Percentiles rank a stretch among this genome's conserved stretches.
These are phyloP conservation scores for Anisodus tanguticus DNA, from an alignment of 257 asterid genomes.

Conservation along the genomic window DNA sequence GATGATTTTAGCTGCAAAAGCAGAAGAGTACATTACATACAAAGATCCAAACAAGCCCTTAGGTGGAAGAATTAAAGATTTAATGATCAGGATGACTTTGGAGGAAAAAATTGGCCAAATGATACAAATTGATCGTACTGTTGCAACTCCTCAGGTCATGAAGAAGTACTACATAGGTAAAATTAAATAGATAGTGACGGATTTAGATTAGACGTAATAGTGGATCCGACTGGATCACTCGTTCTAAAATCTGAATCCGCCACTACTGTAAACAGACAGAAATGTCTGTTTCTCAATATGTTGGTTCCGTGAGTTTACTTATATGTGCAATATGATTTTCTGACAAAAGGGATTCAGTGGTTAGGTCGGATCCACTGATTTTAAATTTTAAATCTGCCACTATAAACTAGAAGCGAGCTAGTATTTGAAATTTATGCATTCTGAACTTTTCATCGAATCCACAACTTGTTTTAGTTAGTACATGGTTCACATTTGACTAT, in stretches of 20 bases:
- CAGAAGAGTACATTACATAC: constrained; percentile 29
- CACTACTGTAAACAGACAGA: not conserved
- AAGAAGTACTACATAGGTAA: constrained; percentile 39
- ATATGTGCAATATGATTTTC: not conserved
- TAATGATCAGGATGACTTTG: constrained; percentile 37
- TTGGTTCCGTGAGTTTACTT: fast-evolving
- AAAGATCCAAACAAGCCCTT: constrained; percentile 37
- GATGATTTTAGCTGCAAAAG: constrained; percentile 16
- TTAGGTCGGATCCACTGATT: not conserved
- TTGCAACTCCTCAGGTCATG: constrained; percentile 33
- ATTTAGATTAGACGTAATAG: not conserved
- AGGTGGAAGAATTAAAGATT: constrained; percentile 35
- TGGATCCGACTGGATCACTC: not conserved
- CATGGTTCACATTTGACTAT: too few species aligned
- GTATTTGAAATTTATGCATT: too few species aligned
- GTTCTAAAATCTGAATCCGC: not conserved
- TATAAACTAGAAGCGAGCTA: too few species aligned
- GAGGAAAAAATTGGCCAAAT: constrained; percentile 44
- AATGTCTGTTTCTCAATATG: not conserved
- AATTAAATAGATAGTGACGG: not conserved
- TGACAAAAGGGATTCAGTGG: fast-evolving
- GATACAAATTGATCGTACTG: constrained; percentile 39
- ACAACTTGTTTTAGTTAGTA: too few species aligned
- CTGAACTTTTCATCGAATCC: too few species aligned
- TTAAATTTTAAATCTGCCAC: not conserved